Evolutionary conservation across 306 rosid species (phyloP).

Genomic region (Crotalaria pallida): DNA sequence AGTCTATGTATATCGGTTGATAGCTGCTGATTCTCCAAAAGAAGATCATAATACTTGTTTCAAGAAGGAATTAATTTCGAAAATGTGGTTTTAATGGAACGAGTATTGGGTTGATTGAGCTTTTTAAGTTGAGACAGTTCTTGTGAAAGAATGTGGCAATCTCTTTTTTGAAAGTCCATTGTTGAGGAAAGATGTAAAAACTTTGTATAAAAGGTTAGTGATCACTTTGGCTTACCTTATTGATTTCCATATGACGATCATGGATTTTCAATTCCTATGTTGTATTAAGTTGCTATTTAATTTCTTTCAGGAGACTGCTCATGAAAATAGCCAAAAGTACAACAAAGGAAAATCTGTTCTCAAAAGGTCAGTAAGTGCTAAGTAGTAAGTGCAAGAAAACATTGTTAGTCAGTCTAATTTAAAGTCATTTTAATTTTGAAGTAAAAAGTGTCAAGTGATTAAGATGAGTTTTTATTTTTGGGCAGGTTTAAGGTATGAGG

Average conservation of each 20-base stretch:
- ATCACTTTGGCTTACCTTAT: neutral
- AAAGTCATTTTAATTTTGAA: neutral
- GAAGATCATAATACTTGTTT: constrained; percentile 69
- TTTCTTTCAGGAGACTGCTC: constrained; percentile 62
- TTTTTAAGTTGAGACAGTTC: constrained; percentile 49
- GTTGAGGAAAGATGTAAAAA: constrained; percentile 55
- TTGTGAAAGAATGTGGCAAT: constrained; percentile 61
- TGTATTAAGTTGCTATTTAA: constrained; percentile 30
- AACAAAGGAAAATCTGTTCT: constrained; percentile 72
- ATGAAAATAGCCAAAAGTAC: constrained; percentile 64
- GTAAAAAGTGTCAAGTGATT: neutral
- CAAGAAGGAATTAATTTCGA: constrained; percentile 73
- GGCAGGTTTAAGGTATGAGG: constrained; percentile 73
- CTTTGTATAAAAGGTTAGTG: constrained; percentile 77
- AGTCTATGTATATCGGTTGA: constrained; percentile 65
- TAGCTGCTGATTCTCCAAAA: constrained; percentile 78
- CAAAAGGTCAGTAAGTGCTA: constrained; percentile 80
- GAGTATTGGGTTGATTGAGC: constrained; percentile 60
- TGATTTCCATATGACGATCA: neutral
- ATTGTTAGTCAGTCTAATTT: constrained; percentile 20
- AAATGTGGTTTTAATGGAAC: constrained; percentile 98
- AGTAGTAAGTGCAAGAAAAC: constrained; percentile 23
- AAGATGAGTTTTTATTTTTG: constrained; percentile 35
- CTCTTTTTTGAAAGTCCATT: constrained; percentile 51
- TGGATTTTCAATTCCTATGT: no score